Evolutionary conservation across 768 basidiomycete genomes (phyloP).

Genomic region (Naematelia aurantialba): DNA sequence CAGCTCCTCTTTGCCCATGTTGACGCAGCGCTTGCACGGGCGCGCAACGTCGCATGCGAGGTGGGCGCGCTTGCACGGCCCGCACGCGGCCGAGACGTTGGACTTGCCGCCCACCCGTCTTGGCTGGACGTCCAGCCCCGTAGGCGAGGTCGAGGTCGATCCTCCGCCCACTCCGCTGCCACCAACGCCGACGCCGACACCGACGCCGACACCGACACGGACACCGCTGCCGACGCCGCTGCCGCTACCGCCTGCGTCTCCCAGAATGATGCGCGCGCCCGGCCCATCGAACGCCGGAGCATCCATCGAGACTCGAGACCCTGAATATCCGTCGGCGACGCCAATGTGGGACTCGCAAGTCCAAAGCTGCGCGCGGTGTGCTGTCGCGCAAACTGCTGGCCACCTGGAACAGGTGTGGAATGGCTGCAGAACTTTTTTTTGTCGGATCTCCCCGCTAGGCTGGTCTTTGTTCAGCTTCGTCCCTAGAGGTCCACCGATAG

Average conservation of each 20-base stretch:
- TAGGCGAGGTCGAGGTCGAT: background rate
- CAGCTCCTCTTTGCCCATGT: slow-evolving; percentile 36
- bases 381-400: no score
- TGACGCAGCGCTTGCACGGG: slow-evolving; percentile 42
- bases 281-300: slow-evolving; percentile 20
- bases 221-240: background rate
- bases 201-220: slow-evolving; percentile 1
- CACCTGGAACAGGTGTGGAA: no score
- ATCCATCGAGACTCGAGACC: background rate
- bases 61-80: slow-evolving; percentile 42
- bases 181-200: slow-evolving; percentile 3
- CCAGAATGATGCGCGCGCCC: slow-evolving; percentile 20
- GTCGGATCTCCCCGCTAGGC: background rate
- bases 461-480: background rate
- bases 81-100: slow-evolving; percentile 40
- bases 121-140: slow-evolving; percentile 1
- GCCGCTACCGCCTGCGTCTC: background rate
- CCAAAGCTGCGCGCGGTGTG: no score
- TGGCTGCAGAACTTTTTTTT: background rate
- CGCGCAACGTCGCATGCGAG: slow-evolving; percentile 39
- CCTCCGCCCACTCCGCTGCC: no score
- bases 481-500: background rate
- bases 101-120: slow-evolving; percentile 34
- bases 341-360: background rate
- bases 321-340: no score